Evolutionary conservation across 768 basidiomycete species (phyloP).

Genomic region (Russula sp.): DNA sequence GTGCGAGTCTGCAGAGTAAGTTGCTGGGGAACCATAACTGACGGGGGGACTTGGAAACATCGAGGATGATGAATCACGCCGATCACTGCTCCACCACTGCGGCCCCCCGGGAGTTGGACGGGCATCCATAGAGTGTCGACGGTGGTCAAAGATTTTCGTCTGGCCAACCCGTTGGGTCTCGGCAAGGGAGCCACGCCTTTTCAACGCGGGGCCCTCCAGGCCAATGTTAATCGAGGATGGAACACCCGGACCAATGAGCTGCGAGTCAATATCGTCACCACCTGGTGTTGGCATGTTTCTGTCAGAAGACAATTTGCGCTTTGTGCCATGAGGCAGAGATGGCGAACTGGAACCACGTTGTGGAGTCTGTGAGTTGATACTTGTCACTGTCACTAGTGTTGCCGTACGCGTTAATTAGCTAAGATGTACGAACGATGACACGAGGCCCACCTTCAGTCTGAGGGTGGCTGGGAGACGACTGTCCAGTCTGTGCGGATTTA

Average conservation of each 20-base stretch:
- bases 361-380: constrained; percentile 25
- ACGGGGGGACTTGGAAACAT: constrained; percentile 57
- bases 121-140: constrained; percentile 69
- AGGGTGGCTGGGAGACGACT: constrained; percentile 13
- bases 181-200: constrained; percentile 77
- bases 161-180: constrained; percentile 72
- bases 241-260: constrained; percentile 60
- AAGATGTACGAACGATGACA: constrained; percentile 18
- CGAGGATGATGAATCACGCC: constrained; percentile 69
- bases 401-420: constrained; percentile 13
- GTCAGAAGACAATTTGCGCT: constrained; percentile 79
- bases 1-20: constrained; percentile 59
- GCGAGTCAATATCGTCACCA: constrained; percentile 58
- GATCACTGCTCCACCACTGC: constrained; percentile 57
- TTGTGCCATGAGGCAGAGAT: constrained; percentile 49
- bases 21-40: constrained; percentile 44
- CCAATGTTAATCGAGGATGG: constrained; percentile 53
- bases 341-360: constrained; percentile 20
- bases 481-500: constrained; percentile 14
- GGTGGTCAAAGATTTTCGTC: constrained; percentile 71
- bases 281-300: constrained; percentile 42
- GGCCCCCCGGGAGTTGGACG: constrained; percentile 31
- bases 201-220: constrained; percentile 61
- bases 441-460: constrained; percentile 20
- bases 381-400: constrained; percentile 35